Base-by-base conservation (phyloP, 352 stramenopile species). In the Phytopythium cucurbitacearum region DNA sequence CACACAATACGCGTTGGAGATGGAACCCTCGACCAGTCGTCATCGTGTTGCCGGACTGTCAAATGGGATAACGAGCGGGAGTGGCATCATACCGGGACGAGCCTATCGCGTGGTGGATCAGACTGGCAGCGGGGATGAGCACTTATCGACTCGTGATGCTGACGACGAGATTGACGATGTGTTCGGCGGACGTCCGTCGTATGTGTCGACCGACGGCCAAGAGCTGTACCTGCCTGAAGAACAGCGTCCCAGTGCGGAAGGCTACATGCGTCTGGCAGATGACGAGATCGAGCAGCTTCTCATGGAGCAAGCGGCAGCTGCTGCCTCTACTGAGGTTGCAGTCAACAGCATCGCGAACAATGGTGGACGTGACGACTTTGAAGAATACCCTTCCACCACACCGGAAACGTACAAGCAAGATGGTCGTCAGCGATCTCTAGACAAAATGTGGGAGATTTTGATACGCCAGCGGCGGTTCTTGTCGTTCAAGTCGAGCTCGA, bases 251-350 rank as follows among this genome's bases (percentile, higher is more conserved):
- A 94, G 76, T 46, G 75, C 80, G 9, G 84, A 94, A 42, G 73
- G 71, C 12, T 94, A 76, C 64, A 94, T 94, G 78, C 75, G 83
- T 12, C 67, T 91, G 21, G 84, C 84, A 37, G 70, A 56, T 33
- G 62, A 59, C 50, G 65, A 68, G 45, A 62, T 53, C 36, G 40
- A 46, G 15, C 48, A 46, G 39, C 35, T 11, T 13, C 16, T 35
- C 48, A 12, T 44, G 3, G 36, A 45, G 28, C 33, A 43, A 12
- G 8, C 28, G 5, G 15, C 33, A n/a, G 13, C 45, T 1, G 45
- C 13, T 6, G 11, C 9, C 9, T 10, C 35, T 3, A 10, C 10
- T 10, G 15, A 10, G 7, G 44, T 13, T 4, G 9, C 15, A 8
- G 33, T 7, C n/a, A 44, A 28, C 11, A 44, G 4, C 40, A 15